These are phyloP conservation scores for Pseudocercospora vitis DNA, from an alignment of 2,329 filamentous ascomycete species.

Conservation along the genomic window DNA sequence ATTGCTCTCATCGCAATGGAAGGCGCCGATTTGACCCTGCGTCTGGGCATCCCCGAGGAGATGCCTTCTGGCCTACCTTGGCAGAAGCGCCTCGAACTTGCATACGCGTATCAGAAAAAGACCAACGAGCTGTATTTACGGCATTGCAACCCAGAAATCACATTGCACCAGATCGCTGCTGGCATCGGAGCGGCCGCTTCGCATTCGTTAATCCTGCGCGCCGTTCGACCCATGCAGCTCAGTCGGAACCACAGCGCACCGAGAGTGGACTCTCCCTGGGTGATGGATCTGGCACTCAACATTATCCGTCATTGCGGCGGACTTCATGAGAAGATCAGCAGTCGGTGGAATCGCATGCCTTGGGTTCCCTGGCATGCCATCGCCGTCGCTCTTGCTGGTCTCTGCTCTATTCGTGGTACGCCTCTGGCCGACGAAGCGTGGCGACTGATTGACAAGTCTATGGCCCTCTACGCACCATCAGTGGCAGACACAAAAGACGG, in stretches of 20 bases:
- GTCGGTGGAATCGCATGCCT: conserved; percentile 51
- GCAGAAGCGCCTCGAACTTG: conserved; percentile 34
- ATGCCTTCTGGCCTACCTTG: conserved; percentile 27
- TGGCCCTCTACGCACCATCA: conserved; percentile 45
- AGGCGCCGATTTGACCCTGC: conserved; percentile 18
- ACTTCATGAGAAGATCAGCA: conserved; percentile 33
- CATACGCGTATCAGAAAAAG: conserved; percentile 27
- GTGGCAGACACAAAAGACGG: conserved; percentile 55
- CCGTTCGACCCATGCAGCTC: conserved; percentile 33
- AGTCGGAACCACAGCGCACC: conserved; percentile 30
- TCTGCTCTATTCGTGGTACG: conserved; percentile 52
- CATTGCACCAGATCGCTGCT: conserved; percentile 28
- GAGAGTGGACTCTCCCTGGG: conserved; percentile 35
- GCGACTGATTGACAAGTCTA: conserved; percentile 50
- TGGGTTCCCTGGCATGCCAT: conserved; percentile 59
- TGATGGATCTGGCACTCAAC: conserved; percentile 44
- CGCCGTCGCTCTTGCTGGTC: conserved; percentile 54
- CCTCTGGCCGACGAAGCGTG: conserved; percentile 53
- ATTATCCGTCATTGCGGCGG: conserved; percentile 42
- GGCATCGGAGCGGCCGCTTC: conserved; percentile 26
- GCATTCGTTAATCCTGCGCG: conserved; percentile 32
- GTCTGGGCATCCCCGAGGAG: conserved; percentile 22
- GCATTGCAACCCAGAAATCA: conserved; percentile 28
- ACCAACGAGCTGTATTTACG: conserved; percentile 30
- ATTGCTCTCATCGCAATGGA: conserved; percentile 27